phyloP scores from a whole-genome alignment of 495 filamentous ascomycete species.

The Delitschia confertaspora region DNA sequence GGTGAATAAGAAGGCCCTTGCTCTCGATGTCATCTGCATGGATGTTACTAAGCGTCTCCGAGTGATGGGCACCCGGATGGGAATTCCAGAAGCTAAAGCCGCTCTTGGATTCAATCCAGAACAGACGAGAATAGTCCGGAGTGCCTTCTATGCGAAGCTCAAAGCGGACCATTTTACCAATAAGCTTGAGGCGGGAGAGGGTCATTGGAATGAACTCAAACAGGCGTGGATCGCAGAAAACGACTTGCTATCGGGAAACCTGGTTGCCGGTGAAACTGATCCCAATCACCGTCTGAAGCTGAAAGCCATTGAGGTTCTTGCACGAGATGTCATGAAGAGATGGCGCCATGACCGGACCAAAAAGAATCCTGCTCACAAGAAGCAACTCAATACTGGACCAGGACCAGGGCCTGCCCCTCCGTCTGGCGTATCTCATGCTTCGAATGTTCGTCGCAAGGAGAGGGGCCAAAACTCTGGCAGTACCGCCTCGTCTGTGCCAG shows the following conservation, averaged over 20 bases:
- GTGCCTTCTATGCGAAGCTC: slow-evolving; percentile 57
- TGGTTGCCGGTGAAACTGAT: slow-evolving; percentile 48
- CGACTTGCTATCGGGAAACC: slow-evolving; percentile 47
- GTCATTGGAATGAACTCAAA: slow-evolving; percentile 64
- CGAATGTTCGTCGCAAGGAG: slow-evolving; percentile 1
- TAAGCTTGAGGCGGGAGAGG: slow-evolving; percentile 60
- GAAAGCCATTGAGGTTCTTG: slow-evolving; percentile 60
- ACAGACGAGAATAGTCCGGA: slow-evolving; percentile 56
- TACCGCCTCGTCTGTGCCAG: too few species aligned
- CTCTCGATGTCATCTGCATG: slow-evolving; percentile 69
- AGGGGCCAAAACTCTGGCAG: background rate
- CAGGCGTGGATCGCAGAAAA: slow-evolving; percentile 55
- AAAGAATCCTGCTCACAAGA: slow-evolving; percentile 48
- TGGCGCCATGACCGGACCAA: slow-evolving; percentile 58
- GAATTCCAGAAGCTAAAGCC: slow-evolving; percentile 64
- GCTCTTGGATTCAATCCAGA: slow-evolving; percentile 63
- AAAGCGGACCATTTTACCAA: slow-evolving; percentile 62
- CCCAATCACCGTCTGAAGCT: slow-evolving; percentile 47
- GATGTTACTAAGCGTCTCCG: slow-evolving; percentile 77
- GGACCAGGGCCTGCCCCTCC: slow-evolving; percentile 31
- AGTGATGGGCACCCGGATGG: slow-evolving; percentile 52
- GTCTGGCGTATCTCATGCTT: slow-evolving; percentile 4
- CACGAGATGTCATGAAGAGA: slow-evolving; percentile 66
- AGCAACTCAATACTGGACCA: slow-evolving; percentile 25
- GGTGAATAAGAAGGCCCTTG: slow-evolving; percentile 46